Evolutionary conservation across 1,284 basidiomycete species (phyloP).

Genomic region (Moniliella sp.): DNA sequence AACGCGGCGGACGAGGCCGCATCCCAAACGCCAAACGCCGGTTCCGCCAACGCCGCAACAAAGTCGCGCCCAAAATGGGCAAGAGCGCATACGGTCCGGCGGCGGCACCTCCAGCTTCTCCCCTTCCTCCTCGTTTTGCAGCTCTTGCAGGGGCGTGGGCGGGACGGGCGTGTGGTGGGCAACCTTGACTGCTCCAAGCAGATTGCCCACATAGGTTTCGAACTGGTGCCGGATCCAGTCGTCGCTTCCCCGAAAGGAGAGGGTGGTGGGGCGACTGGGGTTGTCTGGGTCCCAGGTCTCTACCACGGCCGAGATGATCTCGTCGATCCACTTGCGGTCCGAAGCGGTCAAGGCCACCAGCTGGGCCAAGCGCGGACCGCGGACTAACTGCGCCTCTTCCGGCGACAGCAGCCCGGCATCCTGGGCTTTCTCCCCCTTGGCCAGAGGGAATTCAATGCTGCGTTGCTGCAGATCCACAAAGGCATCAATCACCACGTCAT

Average conservation of each 20-base stretch:
- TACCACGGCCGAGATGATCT: conserved; percentile 29
- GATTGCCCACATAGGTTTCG: conserved; percentile 22
- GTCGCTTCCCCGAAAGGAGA: conserved; percentile 30
- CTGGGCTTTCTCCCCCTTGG: too few species aligned
- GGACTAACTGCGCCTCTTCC: too few species aligned
- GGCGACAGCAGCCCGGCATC: background rate
- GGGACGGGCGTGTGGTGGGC: conserved; percentile 13
- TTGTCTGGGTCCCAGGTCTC: conserved; percentile 28
- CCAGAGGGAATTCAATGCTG: conserved; percentile 16
- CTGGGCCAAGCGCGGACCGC: conserved; percentile 54
- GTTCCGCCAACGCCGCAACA: too few species aligned
- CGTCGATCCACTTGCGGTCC: conserved; percentile 87
- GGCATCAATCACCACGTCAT: conserved; percentile 57
- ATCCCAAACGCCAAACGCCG: too few species aligned
- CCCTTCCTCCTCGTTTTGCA: conserved; percentile 1
- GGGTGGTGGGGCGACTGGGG: conserved; percentile 21
- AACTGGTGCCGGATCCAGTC: conserved; percentile 22
- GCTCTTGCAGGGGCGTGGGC: too few species aligned
- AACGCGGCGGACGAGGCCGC: too few species aligned
- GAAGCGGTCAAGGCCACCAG: conserved; percentile 62
- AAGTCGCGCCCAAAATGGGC: too few species aligned
- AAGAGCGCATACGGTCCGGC: background rate
- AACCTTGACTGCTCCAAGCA: conserved; percentile 24
- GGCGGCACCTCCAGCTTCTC: conserved; percentile 1
- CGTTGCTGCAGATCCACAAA: conserved; percentile 56